Conservation (phyloP, 2,329 filamentous ascomycete species). For the Phialocephala subalpina region DNA sequence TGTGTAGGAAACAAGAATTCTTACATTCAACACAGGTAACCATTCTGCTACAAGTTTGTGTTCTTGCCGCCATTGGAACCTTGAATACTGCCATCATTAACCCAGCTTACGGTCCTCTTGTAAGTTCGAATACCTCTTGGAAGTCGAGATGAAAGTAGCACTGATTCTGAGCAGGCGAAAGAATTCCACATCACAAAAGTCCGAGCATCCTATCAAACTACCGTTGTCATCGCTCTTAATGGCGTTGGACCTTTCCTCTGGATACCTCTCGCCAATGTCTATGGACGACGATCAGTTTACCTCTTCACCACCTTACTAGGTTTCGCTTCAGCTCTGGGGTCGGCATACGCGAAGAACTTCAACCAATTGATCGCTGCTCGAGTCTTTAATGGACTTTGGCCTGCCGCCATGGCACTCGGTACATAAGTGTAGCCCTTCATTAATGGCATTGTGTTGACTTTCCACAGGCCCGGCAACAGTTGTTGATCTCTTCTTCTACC, state of each 20-base stretch:
- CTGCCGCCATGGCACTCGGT: conserved; percentile 44
- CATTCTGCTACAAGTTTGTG: conserved; percentile 38
- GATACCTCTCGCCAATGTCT: conserved; percentile 37
- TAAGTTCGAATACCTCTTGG: not conserved
- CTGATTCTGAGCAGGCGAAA: conserved; percentile 16
- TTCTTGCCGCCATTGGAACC: conserved; percentile 40
- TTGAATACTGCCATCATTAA: conserved; percentile 40
- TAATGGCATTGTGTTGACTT: not conserved
- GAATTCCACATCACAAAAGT: conserved; percentile 36
- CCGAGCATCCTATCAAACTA: conserved; percentile 39
- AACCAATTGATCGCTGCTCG: conserved; percentile 35
- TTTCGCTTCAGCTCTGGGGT: conserved; percentile 32
- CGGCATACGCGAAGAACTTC: conserved; percentile 32
- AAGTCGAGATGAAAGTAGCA: not conserved
- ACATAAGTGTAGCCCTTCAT: not conserved
- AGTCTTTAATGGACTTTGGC: conserved; percentile 43
- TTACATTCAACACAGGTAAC: conserved; percentile 26
- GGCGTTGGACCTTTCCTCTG: conserved; percentile 31
- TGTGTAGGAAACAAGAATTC: not conserved
- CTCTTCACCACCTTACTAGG: conserved; percentile 37
- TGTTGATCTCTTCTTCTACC: conserved; percentile 44
- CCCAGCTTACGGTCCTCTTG: conserved; percentile 34
- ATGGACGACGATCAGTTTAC: conserved; percentile 38
- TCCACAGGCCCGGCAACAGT: conserved; percentile 36
- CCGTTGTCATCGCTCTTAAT: conserved; percentile 42